These are phyloP conservation scores for Pleurotus giganteus DNA, from an alignment of 768 basidiomycete genomes.

Conservation along the genomic window DNA sequence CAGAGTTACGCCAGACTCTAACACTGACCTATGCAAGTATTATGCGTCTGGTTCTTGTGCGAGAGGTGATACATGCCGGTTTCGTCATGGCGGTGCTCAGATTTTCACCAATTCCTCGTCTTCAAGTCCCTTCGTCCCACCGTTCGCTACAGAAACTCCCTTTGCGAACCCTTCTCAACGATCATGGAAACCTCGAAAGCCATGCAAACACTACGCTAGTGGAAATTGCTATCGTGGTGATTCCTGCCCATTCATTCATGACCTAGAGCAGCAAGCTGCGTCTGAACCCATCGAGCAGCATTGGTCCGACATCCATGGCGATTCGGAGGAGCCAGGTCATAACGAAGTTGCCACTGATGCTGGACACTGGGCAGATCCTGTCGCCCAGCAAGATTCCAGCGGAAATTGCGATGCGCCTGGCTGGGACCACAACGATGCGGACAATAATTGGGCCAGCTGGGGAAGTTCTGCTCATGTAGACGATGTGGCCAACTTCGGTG, in stretches of 20 bases:
- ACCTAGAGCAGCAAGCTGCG: neutral
- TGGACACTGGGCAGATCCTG: neutral
- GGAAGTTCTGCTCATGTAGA: neutral
- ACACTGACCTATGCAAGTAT: conserved; percentile 40
- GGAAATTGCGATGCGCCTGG: conserved; percentile 1
- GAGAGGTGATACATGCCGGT: conserved; percentile 29
- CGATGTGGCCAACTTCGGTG: neutral
- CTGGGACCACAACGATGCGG: conserved; percentile 13
- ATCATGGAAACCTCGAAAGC: conserved; percentile 3
- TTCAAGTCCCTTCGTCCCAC: conserved; percentile 13
- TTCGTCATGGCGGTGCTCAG: conserved; percentile 28
- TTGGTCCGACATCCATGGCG: conserved; percentile 11
- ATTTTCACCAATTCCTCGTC: conserved; percentile 32
- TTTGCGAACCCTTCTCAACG: neutral
- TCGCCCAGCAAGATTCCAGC: neutral
- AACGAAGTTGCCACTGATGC: neutral
- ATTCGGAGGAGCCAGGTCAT: neutral
- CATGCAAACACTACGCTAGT: conserved; percentile 10
- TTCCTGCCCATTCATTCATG: conserved; percentile 8
- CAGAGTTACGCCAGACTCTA: conserved; percentile 19
- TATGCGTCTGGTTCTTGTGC: conserved; percentile 34
- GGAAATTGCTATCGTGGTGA: conserved; percentile 9
- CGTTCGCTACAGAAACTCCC: conserved; percentile 2
- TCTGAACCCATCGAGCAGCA: neutral
- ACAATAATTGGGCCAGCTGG: conserved; percentile 14